phyloP scores from a whole-genome alignment of 306 rosid species.

The Trichosanthes cucumerina region DNA sequence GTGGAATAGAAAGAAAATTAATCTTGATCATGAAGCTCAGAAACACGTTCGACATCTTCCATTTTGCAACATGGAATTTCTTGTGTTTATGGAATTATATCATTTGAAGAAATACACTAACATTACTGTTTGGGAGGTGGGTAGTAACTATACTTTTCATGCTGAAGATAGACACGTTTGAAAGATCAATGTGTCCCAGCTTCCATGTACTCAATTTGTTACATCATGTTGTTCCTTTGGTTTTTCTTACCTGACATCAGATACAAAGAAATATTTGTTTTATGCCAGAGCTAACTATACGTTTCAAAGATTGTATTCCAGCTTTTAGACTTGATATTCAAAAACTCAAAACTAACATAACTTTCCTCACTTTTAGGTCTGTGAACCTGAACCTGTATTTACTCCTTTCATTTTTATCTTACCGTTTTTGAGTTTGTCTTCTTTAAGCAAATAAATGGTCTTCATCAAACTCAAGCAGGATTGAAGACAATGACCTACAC shows the following conservation, averaged over 20 bases:
- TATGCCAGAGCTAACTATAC: too few relatives aligned
- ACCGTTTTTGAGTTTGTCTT: not conserved
- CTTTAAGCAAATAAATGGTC: conserved; percentile 43
- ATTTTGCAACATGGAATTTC: not conserved
- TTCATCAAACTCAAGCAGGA: conserved; percentile 43
- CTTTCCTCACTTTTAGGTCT: conserved; percentile 5
- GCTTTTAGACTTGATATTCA: not conserved
- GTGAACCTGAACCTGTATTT: not conserved
- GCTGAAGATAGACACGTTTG: too few relatives aligned
- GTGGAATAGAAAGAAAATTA: not conserved
- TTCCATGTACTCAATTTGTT: too few relatives aligned
- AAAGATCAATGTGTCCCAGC: too few relatives aligned
- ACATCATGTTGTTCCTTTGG: too few relatives aligned
- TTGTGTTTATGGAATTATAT: not conserved
- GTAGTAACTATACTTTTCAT: too few relatives aligned
- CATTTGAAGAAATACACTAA: too few relatives aligned
- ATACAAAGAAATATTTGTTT: too few relatives aligned
- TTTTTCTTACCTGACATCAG: too few relatives aligned
- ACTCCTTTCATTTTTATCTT: not conserved
- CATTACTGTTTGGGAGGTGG: too few relatives aligned
- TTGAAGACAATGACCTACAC: conserved; percentile 22
- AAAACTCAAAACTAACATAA: not conserved
- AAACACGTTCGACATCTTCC: not conserved
- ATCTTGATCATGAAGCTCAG: not conserved
- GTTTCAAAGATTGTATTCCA: not conserved